Evolutionary conservation across 495 filamentous ascomycete species (phyloP).

Genomic region (Monascus purpureus): DNA sequence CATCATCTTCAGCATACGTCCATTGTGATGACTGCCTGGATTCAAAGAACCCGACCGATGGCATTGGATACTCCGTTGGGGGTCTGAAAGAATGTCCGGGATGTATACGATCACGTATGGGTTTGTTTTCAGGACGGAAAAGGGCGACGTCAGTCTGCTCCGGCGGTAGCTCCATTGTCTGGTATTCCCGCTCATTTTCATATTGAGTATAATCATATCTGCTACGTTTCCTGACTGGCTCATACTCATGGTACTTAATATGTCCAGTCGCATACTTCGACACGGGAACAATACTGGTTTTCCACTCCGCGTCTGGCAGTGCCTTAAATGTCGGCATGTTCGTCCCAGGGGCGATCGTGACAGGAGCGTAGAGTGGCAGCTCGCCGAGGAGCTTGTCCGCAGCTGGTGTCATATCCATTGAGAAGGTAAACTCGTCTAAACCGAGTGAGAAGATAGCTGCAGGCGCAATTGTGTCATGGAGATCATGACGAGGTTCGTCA

Average conservation of each 20-base stretch:
- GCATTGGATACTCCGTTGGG: slow-evolving; percentile 82
- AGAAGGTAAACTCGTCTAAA: slow-evolving; percentile 70
- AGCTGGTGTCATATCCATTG: slow-evolving; percentile 57
- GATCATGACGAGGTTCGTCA: slow-evolving; percentile 29
- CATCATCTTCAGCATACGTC: slow-evolving; percentile 80
- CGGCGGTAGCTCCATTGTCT: slow-evolving; percentile 42
- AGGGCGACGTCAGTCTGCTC: slow-evolving; percentile 69
- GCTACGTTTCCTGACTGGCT: slow-evolving; percentile 59
- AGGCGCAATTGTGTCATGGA: slow-evolving; percentile 34
- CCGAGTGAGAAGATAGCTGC: slow-evolving; percentile 72
- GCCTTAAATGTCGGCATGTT: slow-evolving; percentile 41
- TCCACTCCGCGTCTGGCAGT: slow-evolving; percentile 57
- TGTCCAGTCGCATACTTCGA: slow-evolving; percentile 78
- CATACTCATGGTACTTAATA: slow-evolving; percentile 50
- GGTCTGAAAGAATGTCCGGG: slow-evolving; percentile 87
- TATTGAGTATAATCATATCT: slow-evolving; percentile 61
- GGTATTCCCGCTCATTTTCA: slow-evolving; percentile 46
- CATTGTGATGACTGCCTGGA: slow-evolving; percentile 74
- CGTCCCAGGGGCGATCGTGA: slow-evolving; percentile 40
- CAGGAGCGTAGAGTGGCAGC: slow-evolving; percentile 63
- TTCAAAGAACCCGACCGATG: slow-evolving; percentile 79
- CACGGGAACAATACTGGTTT: slow-evolving; percentile 62
- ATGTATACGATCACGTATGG: slow-evolving; percentile 77
- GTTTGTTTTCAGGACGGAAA: slow-evolving; percentile 80
- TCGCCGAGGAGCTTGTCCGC: slow-evolving; percentile 76